Conservation (phyloP, 805 yeast genomes). For the Tetrapisispora pingtungensis region DNA sequence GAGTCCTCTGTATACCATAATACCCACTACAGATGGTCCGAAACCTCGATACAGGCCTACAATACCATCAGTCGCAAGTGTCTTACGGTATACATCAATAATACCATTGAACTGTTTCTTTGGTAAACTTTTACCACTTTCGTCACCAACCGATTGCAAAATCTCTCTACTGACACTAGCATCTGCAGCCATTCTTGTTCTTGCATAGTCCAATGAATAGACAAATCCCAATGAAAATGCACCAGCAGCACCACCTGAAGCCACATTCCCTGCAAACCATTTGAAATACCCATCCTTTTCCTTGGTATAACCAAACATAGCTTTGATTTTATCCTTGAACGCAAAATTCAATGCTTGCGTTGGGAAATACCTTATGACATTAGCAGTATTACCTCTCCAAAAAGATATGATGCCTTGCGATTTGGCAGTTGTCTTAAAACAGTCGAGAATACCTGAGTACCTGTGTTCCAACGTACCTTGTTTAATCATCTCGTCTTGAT, state of each 20-base stretch:
- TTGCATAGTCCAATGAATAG: conserved; percentile 92
- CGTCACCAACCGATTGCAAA: conserved; percentile 51
- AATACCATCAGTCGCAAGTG: conserved; percentile 84
- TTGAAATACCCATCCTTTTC: conserved; percentile 68
- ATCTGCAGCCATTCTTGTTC: conserved; percentile 96
- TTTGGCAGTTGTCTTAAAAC: conserved; percentile 84
- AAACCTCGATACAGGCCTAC: conserved; percentile 97
- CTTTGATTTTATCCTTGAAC: conserved; percentile 91
- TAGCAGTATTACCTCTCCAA: conserved; percentile 99
- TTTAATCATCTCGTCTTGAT: conserved; percentile 93
- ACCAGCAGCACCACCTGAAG: conserved; percentile 97
- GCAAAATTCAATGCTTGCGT: conserved; percentile 96
- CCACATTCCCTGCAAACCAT: conserved; percentile 94
- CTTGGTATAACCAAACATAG: conserved; percentile 88
- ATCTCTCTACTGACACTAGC: conserved; percentile 72
- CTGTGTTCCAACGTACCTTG: conserved; percentile 78
- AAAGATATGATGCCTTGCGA: conserved; percentile 80
- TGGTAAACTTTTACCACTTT: conserved; percentile 5
- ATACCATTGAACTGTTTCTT: conserved; percentile 91
- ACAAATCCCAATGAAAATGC: conserved; percentile 87
- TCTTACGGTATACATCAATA: conserved; percentile 86
- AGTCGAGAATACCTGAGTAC: conserved; percentile 79
- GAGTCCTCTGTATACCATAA: conserved; percentile 92
- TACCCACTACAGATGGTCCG: conserved; percentile 92
- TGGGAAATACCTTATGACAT: conserved; percentile 95